Percentiles rank a stretch among this genome's conserved stretches.
Evolutionary conservation across 2,329 filamentous ascomycete genomes (phyloP).

Genomic region (Rhexocercosporidium sp.): DNA sequence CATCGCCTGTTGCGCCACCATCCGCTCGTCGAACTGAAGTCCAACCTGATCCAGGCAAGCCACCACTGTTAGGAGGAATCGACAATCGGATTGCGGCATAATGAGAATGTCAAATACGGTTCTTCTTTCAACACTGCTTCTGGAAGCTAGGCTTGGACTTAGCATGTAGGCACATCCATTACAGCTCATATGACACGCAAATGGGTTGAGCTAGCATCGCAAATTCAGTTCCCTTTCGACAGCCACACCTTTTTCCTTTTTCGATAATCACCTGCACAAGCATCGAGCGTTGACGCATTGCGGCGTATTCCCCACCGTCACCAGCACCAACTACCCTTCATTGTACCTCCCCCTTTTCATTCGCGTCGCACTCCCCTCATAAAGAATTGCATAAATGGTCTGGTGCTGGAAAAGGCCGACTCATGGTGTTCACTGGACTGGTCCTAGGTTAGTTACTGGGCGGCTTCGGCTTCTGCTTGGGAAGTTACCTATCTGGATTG

Average conservation of each 20-base stretch:
- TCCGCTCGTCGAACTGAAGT: slow-evolving; percentile 19
- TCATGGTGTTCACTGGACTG: slow-evolving; percentile 17
- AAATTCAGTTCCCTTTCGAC: slow-evolving; percentile 7
- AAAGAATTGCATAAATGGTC: slow-evolving; percentile 23
- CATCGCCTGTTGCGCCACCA: slow-evolving; percentile 30
- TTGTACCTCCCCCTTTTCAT: slow-evolving; percentile 21
- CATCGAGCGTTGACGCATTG: slow-evolving; percentile 27
- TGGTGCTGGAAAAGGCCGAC: slow-evolving; percentile 25
- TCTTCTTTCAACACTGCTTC: not conserved
- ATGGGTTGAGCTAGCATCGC: not conserved
- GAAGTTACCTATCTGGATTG: slow-evolving; percentile 15
- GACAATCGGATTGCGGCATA: slow-evolving; percentile 15
- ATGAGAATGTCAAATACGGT: not conserved
- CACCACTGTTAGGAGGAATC: slow-evolving; percentile 5
- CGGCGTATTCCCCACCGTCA: slow-evolving; percentile 2
- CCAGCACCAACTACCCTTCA: slow-evolving; percentile 11
- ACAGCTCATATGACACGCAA: not conserved
- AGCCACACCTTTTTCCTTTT: slow-evolving; percentile 26
- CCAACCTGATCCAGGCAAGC: slow-evolving; percentile 25
- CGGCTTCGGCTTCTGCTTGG: slow-evolving; percentile 12
- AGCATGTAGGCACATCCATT: not conserved
- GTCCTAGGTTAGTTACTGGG: not conserved
- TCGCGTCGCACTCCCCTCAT: slow-evolving; percentile 28
- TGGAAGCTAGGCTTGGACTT: not conserved
- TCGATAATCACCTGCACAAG: slow-evolving; percentile 28